These are phyloP conservation scores for Parastagonospora nodorum DNA, from an alignment of 2,329 filamentous ascomycete genomes.

Conservation along the genomic window DNA sequence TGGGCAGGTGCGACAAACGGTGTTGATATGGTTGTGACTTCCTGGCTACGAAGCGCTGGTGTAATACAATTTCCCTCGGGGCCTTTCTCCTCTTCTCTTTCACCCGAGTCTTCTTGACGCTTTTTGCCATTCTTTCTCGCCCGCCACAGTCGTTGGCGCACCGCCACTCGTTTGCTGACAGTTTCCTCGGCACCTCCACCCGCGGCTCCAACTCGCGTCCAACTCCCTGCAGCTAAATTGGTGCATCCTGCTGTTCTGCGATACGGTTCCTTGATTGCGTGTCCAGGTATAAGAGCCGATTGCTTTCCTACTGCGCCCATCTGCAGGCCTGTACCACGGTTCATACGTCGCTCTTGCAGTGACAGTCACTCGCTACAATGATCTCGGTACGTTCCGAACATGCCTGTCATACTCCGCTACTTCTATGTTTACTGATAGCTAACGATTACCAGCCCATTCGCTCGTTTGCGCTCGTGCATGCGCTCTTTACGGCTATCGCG, in stretches of 20 bases:
- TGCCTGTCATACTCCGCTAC: background rate
- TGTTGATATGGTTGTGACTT: background rate
- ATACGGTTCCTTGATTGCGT: conserved; percentile 3
- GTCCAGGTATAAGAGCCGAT: background rate
- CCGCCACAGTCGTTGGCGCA: background rate
- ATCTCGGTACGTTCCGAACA: conserved; percentile 1
- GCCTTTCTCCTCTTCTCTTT: background rate
- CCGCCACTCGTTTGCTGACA: conserved; percentile 1
- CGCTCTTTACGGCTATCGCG: conserved; percentile 50
- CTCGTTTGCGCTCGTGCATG: conserved; percentile 31
- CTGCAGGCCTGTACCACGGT: background rate
- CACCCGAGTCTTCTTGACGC: background rate
- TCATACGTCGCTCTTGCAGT: background rate
- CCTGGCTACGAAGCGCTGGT: background rate
- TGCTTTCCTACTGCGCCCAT: background rate
- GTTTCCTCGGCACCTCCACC: conserved; percentile 1
- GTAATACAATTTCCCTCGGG: background rate
- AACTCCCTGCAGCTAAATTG: conserved; percentile 12
- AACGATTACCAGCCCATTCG: conserved; percentile 26
- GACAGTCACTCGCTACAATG: conserved; percentile 5
- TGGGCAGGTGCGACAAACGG: no score
- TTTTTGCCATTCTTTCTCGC: conserved; percentile 5
- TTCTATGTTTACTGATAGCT: background rate
- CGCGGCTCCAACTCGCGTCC: conserved; percentile 1
- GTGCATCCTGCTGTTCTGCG: conserved; percentile 9